Base-by-base conservation (phyloP, 2,329 filamentous ascomycete genomes). In the Davidsoniella eucalypti region DNA sequence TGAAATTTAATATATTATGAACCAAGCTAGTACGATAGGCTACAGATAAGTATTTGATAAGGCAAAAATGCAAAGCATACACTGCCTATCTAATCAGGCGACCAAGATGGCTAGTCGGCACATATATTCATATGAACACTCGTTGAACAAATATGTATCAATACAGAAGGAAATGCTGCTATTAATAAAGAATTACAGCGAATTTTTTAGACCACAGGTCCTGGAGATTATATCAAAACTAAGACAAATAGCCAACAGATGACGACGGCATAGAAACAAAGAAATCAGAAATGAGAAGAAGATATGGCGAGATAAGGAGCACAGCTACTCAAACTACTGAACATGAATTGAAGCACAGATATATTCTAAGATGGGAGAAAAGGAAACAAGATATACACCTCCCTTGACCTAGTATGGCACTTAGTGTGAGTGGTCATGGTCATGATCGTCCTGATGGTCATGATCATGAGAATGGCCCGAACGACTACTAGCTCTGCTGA, bases 401-500 rank as follows among this genome's bases (percentile, higher is more conserved):
- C 42, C 49, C 39, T 50, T 47, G 17, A 18, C 17, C 17, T 18
- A 18, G 21, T 21, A 21, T 21, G 21, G 4, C 2, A 4, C 26
- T 33, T 12, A 33, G 26, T 29, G 26, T n/a, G 33, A 16, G 25
- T 54, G 53, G 8, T 29, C 41, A 29, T 54, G 52, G 21, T 43
- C 53, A 17, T 46, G 43, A 16, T 54, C 42, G 10, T 40, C 49
- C 14, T 23, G 18, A 37, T 54, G 54, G 2, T 41, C 41, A n/a
- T 47, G 53, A n/a, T 23, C 37, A 14, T 54, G 42, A 7, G 50
- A 46, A 12, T 40, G 47, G 2, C 26, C 41, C 7, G 51, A 48
- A 10, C 48, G 46, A 37, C 49, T 54, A 29, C 39, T 44, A 14
- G 50, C 43, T 21, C 50, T 43, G 44, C 50, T 52, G 3, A 52